phyloP scores from a whole-genome alignment of 2,329 filamentous ascomycete genomes.

The Cercospora sp. region DNA sequence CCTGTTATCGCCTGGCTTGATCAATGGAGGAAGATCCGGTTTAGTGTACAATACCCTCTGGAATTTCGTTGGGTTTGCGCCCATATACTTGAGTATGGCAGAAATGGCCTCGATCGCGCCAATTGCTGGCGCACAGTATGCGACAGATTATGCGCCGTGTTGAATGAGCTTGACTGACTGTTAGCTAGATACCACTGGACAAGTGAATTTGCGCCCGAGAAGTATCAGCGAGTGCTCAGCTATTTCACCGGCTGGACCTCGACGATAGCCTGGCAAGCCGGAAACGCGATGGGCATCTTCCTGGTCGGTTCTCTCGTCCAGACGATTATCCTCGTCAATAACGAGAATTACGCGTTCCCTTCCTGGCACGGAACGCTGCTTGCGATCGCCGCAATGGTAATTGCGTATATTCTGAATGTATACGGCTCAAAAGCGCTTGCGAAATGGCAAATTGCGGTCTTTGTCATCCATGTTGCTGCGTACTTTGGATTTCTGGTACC shows the following conservation, averaged over 20 bases:
- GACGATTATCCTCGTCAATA: slow-evolving; percentile 40
- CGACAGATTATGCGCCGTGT: background rate
- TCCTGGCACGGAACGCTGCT: slow-evolving; percentile 52
- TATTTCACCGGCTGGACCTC: slow-evolving; percentile 24
- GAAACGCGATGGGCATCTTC: slow-evolving; percentile 25
- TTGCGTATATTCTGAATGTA: slow-evolving; percentile 46
- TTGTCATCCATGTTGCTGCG: slow-evolving; percentile 27
- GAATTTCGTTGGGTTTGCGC: slow-evolving; percentile 29
- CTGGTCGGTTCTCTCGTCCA: slow-evolving; percentile 26
- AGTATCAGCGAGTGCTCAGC: slow-evolving; percentile 8
- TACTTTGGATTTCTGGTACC: slow-evolving; percentile 32
- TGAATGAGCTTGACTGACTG: background rate
- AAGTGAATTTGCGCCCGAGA: slow-evolving; percentile 33
- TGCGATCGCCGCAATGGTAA: slow-evolving; percentile 46
- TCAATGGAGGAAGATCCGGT: slow-evolving; percentile 33
- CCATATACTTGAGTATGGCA: slow-evolving; percentile 26
- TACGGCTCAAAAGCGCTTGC: slow-evolving; percentile 39
- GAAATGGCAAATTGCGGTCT: slow-evolving; percentile 34
- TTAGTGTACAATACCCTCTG: slow-evolving; percentile 33
- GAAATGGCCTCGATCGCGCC: slow-evolving; percentile 38
- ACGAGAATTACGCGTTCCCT: slow-evolving; percentile 44
- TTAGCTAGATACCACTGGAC: slow-evolving; percentile 26
- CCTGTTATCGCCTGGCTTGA: slow-evolving; percentile 10
- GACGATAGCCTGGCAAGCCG: slow-evolving; percentile 26
- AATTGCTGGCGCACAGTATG: slow-evolving; percentile 19